Percentiles rank a stretch among this genome's conserved stretches.
Conservation (phyloP, 768 basidiomycete species). For the Lyophyllum decastes region DNA sequence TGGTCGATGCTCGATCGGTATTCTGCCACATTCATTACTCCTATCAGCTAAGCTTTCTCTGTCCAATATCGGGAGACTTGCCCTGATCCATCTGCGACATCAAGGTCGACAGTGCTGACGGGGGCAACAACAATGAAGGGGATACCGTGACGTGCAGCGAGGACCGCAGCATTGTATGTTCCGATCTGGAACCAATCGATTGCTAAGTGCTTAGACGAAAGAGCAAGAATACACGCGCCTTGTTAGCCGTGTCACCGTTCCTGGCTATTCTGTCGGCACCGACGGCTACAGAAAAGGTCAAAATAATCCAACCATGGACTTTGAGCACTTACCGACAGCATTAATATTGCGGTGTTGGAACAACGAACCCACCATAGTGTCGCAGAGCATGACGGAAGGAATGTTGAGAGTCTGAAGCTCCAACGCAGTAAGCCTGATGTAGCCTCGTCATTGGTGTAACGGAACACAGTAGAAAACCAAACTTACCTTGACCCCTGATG, state of each 20-base stretch:
- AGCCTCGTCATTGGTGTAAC: not conserved
- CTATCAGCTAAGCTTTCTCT: not conserved
- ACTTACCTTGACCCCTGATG: constrained; percentile 84
- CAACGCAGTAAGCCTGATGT: constrained; percentile 76
- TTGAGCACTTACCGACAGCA: constrained; percentile 60
- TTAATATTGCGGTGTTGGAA: constrained; percentile 87
- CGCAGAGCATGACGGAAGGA: constrained; percentile 92
- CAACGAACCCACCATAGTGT: constrained; percentile 95
- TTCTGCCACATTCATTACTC: constrained; percentile 36
- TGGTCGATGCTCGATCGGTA: constrained; percentile 93
- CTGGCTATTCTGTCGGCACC: constrained; percentile 87
- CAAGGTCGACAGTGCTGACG: constrained; percentile 87
- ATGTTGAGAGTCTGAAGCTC: constrained; percentile 85
- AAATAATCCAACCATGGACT: not conserved
- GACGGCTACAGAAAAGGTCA: constrained; percentile 50
- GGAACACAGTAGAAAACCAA: not conserved
- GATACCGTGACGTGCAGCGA: constrained; percentile 84
- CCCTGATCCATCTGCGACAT: constrained; percentile 68
- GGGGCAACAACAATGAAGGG: constrained; percentile 95
- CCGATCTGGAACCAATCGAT: constrained; percentile 59
- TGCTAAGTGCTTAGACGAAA: not conserved
- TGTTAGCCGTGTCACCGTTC: constrained; percentile 98
- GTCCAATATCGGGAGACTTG: constrained; percentile 32
- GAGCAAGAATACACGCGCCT: constrained; percentile 38
- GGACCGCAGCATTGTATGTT: constrained; percentile 94